Conservation (phyloP, 2,329 filamentous ascomycete genomes). For the Talaromyces sp. region DNA sequence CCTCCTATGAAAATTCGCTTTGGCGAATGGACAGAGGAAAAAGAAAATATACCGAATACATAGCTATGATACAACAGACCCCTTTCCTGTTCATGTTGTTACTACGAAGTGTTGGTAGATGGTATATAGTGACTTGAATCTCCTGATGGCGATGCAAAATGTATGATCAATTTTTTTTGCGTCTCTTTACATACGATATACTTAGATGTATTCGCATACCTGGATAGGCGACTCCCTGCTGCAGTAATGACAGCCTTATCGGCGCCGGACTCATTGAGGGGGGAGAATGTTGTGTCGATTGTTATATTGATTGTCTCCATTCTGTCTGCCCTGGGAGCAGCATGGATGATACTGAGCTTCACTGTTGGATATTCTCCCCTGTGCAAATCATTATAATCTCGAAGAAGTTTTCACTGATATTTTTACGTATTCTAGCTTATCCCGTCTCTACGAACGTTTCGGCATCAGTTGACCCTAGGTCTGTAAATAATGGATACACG, state of each 20-base stretch:
- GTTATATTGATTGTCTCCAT: constrained; percentile 13
- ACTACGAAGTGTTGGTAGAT: background rate
- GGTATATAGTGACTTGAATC: background rate
- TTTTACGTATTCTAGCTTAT: background rate
- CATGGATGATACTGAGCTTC: constrained; percentile 13
- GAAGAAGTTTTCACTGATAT: background rate
- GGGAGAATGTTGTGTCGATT: constrained; percentile 6
- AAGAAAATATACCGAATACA: background rate
- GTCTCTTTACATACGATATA: background rate
- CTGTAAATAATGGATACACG: background rate
- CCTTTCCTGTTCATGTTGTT: background rate
- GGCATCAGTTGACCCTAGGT: constrained; percentile 11
- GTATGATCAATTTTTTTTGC: background rate
- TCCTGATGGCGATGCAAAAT: too few relatives aligned
- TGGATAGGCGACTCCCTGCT: background rate
- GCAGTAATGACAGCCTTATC: constrained; percentile 7
- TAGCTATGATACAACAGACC: background rate
- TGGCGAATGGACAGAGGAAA: constrained; percentile 2
- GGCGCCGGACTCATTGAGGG: background rate
- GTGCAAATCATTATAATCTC: background rate
- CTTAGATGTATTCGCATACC: background rate
- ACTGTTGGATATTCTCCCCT: constrained; percentile 7
- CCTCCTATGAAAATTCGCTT: background rate
- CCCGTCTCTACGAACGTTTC: constrained; percentile 11
- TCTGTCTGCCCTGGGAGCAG: constrained; percentile 10